A percentile compares a stretch with the other conserved stretches of the same genome.
Evolutionary conservation across 306 rosid genomes (phyloP).

Genomic region (Malus asiatica): DNA sequence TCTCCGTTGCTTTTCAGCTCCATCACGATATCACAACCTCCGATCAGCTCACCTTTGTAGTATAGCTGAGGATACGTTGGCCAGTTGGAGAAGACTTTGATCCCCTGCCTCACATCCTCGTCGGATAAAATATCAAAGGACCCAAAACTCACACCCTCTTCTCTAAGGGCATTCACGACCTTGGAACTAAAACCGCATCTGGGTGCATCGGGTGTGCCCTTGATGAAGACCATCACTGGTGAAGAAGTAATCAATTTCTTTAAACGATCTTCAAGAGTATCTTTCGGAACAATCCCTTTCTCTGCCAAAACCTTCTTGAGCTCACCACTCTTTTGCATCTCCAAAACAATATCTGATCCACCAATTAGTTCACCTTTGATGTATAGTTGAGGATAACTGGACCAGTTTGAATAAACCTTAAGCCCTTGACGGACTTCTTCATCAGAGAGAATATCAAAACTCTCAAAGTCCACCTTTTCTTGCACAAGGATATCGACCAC

Average conservation of each 20-base stretch:
- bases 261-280: slow-evolving; percentile 58
- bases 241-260: slow-evolving; percentile 59
- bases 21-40: slow-evolving; percentile 77
- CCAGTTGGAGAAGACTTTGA: slow-evolving; percentile 83
- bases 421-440: slow-evolving; percentile 89
- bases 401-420: slow-evolving; percentile 90
- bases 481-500: slow-evolving; percentile 81
- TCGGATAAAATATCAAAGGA: slow-evolving; percentile 70
- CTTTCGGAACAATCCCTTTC: slow-evolving; percentile 50
- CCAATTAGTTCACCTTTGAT: slow-evolving; percentile 75
- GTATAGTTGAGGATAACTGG: slow-evolving; percentile 88
- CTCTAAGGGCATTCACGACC: slow-evolving; percentile 59
- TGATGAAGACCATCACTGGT: slow-evolving; percentile 85
- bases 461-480: slow-evolving; percentile 65
- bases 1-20: slow-evolving; percentile 73
- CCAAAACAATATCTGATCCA: slow-evolving; percentile 87
- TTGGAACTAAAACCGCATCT: slow-evolving; percentile 90
- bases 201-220: slow-evolving; percentile 87
- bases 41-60: slow-evolving; percentile 78
- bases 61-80: slow-evolving; percentile 95
- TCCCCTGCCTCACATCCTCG: slow-evolving; percentile 85
- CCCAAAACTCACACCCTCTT: slow-evolving; percentile 64
- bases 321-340: slow-evolving; percentile 95
- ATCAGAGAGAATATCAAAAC: slow-evolving; percentile 76
- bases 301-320: slow-evolving; percentile 52